Evolutionary conservation across 345 rosid species (phyloP).

Genomic region (Litchi chinensis): DNA sequence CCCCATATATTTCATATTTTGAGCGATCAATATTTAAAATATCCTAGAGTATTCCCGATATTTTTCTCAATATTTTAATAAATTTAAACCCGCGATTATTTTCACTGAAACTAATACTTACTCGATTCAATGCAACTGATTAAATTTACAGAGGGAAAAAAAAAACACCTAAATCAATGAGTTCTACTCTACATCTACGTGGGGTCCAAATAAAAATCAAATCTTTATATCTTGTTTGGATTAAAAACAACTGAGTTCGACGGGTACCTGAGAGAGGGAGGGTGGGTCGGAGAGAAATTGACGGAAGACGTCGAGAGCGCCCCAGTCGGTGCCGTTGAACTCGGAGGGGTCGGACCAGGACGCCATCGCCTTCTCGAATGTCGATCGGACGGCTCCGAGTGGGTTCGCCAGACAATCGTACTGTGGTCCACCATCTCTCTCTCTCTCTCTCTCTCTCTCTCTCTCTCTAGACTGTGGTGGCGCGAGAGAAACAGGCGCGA

Average conservation of each 20-base stretch:
- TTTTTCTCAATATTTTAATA: too few relatives aligned
- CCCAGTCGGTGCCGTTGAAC: constrained; percentile 92
- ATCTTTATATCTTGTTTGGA: background rate
- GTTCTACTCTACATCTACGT: too few relatives aligned
- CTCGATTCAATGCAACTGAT: too few relatives aligned
- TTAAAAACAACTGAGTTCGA: too few relatives aligned
- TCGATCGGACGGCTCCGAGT: constrained; percentile 79
- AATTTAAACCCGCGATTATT: too few relatives aligned
- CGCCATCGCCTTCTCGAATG: constrained; percentile 70
- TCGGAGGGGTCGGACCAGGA: constrained; percentile 64
- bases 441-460: constrained; percentile 28
- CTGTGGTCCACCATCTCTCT: constrained; percentile 66
- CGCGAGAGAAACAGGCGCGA: background rate
- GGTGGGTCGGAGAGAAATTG: constrained; percentile 67
- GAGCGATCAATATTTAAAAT: too few relatives aligned
- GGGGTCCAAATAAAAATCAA: too few relatives aligned
- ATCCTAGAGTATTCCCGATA: too few relatives aligned
- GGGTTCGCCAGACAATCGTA: constrained; percentile 88
- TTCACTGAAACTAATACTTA: too few relatives aligned
- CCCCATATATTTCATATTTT: too few relatives aligned
- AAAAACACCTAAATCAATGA: too few relatives aligned
- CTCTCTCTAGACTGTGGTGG: background rate
- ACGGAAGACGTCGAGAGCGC: constrained; percentile 75
- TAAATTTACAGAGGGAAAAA: too few relatives aligned
- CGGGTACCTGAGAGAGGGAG: constrained; percentile 56